Evolutionary conservation across 306 rosid genomes (phyloP), one percentile per base, ranked within the genome.

Genomic region (Cicer yamashitae): DNA sequence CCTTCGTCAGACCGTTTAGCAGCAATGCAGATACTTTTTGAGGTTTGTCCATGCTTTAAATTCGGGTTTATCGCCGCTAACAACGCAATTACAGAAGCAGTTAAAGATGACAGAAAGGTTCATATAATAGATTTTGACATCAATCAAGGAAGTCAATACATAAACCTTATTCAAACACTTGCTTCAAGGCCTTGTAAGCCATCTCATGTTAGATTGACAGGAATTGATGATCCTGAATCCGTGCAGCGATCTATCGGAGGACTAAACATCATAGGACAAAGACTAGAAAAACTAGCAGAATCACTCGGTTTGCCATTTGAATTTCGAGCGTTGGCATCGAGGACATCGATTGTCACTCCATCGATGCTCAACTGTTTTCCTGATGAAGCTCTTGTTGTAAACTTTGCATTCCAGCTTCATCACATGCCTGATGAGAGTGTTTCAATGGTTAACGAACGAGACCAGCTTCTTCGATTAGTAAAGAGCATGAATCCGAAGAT

Each of bases 391-490:
- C 91, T 94, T 44, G 60, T 92, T 8, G 91, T 94, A 22, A 94
- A 94, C 79, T 94, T 92, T 76, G 92, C 97, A 41, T 94, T 92
- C 76, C 96, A 85, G 89, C 99, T 94, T 74, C 99, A 94, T 81
- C 99, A 94, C 88, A 92, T 94, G 97, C 99, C 96, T 6, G 97
- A 94, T 48, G 99, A 94, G 83, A 94, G 97, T 6, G 99, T 94
- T 59, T 92, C 99, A 6, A 92, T 93, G 0, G 89, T 88, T 10
- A 94, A 94, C 46, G 85, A 87, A 63, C 82, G 97, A 15, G 99
- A 94, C 83, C 96, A 86, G 74, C 99, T 94, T 75, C 99, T 94
- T 25, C 93, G 88, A 34, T 82, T 94, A 90, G 96, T 90, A 3
- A 94, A 92, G 87, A 86, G 92, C 85, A 66, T 94, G 88, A 90